Conservation (phyloP, 768 basidiomycete species). For the Melanogaster broomeanus region DNA sequence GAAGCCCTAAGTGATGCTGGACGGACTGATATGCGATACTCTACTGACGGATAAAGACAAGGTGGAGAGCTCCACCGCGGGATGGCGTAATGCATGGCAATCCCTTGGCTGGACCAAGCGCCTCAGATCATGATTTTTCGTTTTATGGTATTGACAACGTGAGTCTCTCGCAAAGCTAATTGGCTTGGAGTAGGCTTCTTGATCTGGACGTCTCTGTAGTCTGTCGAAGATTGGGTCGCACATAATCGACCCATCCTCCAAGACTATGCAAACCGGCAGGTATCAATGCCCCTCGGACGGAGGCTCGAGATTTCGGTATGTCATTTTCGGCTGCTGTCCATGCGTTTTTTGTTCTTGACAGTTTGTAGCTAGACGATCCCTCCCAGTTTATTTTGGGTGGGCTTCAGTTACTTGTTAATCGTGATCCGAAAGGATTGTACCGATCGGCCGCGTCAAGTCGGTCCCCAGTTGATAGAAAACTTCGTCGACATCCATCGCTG, state of each 20-base stretch:
- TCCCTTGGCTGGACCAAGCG: background rate
- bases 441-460: constrained; percentile 22
- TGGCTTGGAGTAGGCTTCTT: background rate
- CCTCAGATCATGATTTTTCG: constrained; percentile 1
- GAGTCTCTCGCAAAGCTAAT: background rate
- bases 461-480: constrained; percentile 33
- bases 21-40: constrained; percentile 1
- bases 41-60: constrained; percentile 17
- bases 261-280: constrained; percentile 31
- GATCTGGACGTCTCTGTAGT: constrained; percentile 6
- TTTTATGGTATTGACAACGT: background rate
- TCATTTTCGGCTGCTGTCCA: background rate
- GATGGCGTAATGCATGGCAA: background rate
- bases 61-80: constrained; percentile 1
- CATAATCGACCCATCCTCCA: constrained; percentile 25
- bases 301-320: constrained; percentile 28
- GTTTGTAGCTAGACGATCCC: constrained; percentile 23
- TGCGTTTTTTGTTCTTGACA: constrained; percentile 1
- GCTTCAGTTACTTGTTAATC: constrained; percentile 31
- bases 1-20: background rate
- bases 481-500: constrained; percentile 29
- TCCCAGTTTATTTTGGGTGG: constrained; percentile 25
- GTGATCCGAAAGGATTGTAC: constrained; percentile 10
- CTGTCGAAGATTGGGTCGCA: constrained; percentile 19
- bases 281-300: constrained; percentile 21